A percentile compares a stretch with the other conserved stretches of the same genome.
These are phyloP conservation scores for Limonomyces culmigenus DNA, from an alignment of 1,284 basidiomycete species.

Conservation along the genomic window DNA sequence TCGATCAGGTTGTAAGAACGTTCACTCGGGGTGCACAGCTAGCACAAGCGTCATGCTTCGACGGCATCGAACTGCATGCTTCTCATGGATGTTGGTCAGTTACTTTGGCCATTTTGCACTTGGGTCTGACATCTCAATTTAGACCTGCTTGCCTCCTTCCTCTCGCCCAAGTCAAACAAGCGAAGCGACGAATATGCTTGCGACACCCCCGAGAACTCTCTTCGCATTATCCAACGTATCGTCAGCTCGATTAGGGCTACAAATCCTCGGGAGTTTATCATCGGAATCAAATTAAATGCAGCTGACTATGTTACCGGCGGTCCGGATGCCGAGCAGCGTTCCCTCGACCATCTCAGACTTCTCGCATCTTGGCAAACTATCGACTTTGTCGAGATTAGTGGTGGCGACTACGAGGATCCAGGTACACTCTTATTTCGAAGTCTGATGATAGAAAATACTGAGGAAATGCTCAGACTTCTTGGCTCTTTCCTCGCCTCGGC, in stretches of 20 bases:
- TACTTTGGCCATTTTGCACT: conserved; percentile 4
- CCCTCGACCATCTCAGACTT: conserved; percentile 43
- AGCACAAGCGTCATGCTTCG: conserved; percentile 63
- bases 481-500: conserved; percentile 19
- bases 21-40: conserved; percentile 62
- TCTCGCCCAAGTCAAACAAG: conserved; percentile 38
- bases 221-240: conserved; percentile 53
- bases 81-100: conserved; percentile 68
- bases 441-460: background rate
- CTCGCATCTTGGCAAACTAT: conserved; percentile 49
- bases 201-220: conserved; percentile 21
- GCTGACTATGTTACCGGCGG: conserved; percentile 42
- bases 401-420: conserved; percentile 74
- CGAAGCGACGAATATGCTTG: conserved; percentile 47
- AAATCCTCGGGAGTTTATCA: conserved; percentile 44
- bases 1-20: conserved; percentile 39
- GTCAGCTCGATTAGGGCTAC: conserved; percentile 39
- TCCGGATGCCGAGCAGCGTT: conserved; percentile 22
- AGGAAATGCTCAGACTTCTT: conserved; percentile 12
- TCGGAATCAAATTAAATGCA: conserved; percentile 81
- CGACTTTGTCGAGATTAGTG: conserved; percentile 80
- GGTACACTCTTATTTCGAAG: conserved; percentile 19
- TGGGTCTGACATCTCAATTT: background rate
- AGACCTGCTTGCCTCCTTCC: background rate
- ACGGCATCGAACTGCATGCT: conserved; percentile 80